A percentile compares a stretch with the other conserved stretches of the same genome.
Evolutionary conservation across 768 basidiomycete species (phyloP).

Genomic region (Suillus paluster): DNA sequence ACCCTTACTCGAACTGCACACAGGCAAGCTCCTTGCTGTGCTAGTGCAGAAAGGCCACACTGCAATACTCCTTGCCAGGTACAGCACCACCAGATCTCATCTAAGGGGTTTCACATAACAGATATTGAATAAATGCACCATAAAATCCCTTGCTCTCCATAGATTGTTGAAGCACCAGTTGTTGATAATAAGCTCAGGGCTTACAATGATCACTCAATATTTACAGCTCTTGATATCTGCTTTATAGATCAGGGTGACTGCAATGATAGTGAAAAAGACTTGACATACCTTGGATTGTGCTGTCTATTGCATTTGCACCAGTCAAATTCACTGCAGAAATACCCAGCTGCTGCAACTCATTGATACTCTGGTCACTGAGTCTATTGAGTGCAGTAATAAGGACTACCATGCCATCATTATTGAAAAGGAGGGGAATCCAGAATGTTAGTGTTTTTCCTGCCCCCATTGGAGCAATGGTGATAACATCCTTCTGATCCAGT

Average conservation of each 20-base stretch:
- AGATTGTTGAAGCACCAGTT: neutral
- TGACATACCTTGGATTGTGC: neutral
- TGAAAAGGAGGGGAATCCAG: constrained; percentile 12
- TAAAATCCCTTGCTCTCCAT: constrained; percentile 3
- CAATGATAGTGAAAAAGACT: neutral
- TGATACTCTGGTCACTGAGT: neutral
- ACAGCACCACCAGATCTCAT: no score
- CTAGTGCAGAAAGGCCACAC: no score
- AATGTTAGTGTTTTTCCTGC: constrained; percentile 13
- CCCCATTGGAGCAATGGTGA: constrained; percentile 17
- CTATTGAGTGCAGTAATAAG: neutral
- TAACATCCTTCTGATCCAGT: constrained; percentile 6
- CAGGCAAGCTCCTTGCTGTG: no score
- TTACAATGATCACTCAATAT: constrained; percentile 36
- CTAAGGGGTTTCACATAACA: no score
- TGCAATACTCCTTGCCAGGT: no score
- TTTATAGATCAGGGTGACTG: neutral
- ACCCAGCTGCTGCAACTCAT: neutral
- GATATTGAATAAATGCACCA: constrained; percentile 3
- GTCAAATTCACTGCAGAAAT: neutral
- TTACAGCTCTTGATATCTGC: constrained; percentile 5
- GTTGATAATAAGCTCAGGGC: constrained; percentile 42
- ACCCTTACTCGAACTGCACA: no score
- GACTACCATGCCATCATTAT: neutral
- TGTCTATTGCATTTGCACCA: neutral